These are phyloP conservation scores for Talaromyces sp. DNA, from an alignment of 2,329 filamentous ascomycete species.

Conservation along the genomic window DNA sequence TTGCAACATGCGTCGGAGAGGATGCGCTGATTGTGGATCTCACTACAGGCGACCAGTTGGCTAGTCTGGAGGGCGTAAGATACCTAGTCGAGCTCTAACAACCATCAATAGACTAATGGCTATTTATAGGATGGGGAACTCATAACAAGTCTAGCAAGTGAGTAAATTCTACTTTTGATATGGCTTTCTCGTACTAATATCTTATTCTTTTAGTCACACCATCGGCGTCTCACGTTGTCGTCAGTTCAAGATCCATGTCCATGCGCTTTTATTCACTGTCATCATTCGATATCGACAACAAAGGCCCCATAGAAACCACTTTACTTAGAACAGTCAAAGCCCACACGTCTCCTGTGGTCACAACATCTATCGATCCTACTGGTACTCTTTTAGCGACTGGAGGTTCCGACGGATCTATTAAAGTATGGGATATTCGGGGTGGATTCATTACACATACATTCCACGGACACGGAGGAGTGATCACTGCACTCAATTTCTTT, in stretches of 20 bases:
- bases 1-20: constrained; percentile 88
- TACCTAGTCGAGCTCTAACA: constrained; percentile 11
- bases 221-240: constrained; percentile 78
- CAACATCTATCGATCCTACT: constrained; percentile 78
- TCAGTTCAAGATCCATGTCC: constrained; percentile 91
- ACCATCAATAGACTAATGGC: constrained; percentile 14
- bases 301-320: constrained; percentile 60
- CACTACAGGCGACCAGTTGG: constrained; percentile 75
- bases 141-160: constrained; percentile 46
- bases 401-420: constrained; percentile 87
- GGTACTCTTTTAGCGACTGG: constrained; percentile 89
- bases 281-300: constrained; percentile 50
- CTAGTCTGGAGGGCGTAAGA: constrained; percentile 79
- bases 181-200: constrained; percentile 11
- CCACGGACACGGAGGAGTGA: constrained; percentile 83
- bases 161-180: constrained; percentile 20
- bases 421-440: constrained; percentile 90
- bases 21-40: constrained; percentile 86
- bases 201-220: constrained; percentile 65
- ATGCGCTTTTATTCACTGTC: constrained; percentile 85
- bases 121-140: constrained; percentile 60
- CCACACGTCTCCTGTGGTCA: constrained; percentile 84
- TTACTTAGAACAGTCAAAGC: constrained; percentile 81
- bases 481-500: constrained; percentile 91
- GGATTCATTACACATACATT: constrained; percentile 95